Base-by-base conservation (phyloP, 1,139 yeast genomes). In the Candida mesenterica region DNA sequence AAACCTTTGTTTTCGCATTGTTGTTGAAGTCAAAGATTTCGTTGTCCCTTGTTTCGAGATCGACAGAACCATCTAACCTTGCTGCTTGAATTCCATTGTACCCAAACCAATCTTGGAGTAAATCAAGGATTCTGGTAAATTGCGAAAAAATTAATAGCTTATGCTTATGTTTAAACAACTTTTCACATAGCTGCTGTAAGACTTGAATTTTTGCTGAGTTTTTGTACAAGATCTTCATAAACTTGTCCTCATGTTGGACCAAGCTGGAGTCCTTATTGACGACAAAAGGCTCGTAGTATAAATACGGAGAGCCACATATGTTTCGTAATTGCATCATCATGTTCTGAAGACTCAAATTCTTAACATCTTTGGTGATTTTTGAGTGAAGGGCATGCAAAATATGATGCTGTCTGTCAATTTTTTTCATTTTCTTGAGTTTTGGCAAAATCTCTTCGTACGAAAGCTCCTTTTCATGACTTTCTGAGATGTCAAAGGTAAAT, bases 71-170 rank as follows among this genome's bases (percentile, higher is more conserved):
- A 55, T 89, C 96, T 24, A 92, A 72, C 34, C 96, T 71, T 41
- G 87, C 75, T 15, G 71, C 61, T 2, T 61, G 52, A 40, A 78
- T 59, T 2, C 46, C 48, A 1, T 59, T 53, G 35, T 39, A 49
- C 5, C 36, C 33, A 24, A 66, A 56, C 79, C 89, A 90, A 50
- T 84, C 89, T 43, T 81, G 79, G 2, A 89, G 54, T 15, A 90
- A 60, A 49, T 90, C 95, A 23, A 90, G 65, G 75, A 84, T 80
- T 29, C 68, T 72, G 1, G 95, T 81, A 57, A 90, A 89, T 55
- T 90, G 97, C 0, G 92, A 79, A 54, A 90, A 90, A 1, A 90
- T 77, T 35, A 90, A 66, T 0, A 86, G 72, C 50, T 85, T 86
- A 55, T 87, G 95, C 4, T 68, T 68, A 4, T 26, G 22, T 1